Evolutionary conservation across 1,139 yeast genomes (phyloP).

Genomic region (Blastobotrys buckinghamii): DNA sequence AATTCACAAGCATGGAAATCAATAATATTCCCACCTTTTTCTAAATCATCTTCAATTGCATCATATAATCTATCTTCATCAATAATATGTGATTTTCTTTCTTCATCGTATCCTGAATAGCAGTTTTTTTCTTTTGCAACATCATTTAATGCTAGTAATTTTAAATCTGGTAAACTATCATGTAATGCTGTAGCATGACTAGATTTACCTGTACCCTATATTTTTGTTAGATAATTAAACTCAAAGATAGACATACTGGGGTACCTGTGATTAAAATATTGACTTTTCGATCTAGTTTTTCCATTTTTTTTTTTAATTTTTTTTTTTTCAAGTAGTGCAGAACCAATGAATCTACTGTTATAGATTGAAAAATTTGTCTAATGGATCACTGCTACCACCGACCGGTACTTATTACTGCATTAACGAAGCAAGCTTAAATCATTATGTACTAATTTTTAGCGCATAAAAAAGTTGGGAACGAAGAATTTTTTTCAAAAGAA

Average conservation of each 20-base stretch:
- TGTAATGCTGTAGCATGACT: constrained; percentile 68
- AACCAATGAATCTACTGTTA: too few relatives aligned
- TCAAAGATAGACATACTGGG: constrained; percentile 49
- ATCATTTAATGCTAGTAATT: constrained; percentile 68
- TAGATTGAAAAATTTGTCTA: too few relatives aligned
- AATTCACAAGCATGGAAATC: constrained; percentile 99
- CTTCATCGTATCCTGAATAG: constrained; percentile 80
- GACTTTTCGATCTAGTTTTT: constrained; percentile 13
- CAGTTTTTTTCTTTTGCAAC: constrained; percentile 74
- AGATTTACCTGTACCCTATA: constrained; percentile 86
- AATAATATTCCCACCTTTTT: constrained; percentile 75
- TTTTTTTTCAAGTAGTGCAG: too few relatives aligned
- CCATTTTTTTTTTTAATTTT: background rate
- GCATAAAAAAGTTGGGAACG: too few relatives aligned
- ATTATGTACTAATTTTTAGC: too few relatives aligned
- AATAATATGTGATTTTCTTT: constrained; percentile 77
- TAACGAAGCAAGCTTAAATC: too few relatives aligned
- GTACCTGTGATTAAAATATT: constrained; percentile 93
- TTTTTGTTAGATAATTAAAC: background rate
- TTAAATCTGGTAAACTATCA: constrained; percentile 45
- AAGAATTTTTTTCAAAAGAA: too few relatives aligned
- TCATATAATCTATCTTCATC: constrained; percentile 86
- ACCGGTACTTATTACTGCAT: too few relatives aligned
- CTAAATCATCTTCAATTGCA: constrained; percentile 68
- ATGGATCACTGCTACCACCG: too few relatives aligned